Conservation (phyloP, 2,329 filamentous ascomycete species). For the Ploettnerulaceae sp. region DNA sequence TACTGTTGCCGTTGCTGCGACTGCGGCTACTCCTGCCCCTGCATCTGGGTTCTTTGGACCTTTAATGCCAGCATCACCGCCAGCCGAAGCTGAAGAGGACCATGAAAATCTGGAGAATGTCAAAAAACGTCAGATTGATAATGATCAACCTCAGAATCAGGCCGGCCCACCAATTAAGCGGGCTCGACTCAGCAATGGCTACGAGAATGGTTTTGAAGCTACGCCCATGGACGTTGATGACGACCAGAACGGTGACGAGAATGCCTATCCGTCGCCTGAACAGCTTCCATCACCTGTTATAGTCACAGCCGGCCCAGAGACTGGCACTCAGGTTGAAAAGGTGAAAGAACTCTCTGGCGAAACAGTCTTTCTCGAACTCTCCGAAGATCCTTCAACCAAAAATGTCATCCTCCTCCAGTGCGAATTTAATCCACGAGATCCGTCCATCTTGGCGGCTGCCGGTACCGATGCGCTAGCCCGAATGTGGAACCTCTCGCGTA, state of each 20-base stretch:
- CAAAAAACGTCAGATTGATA: slow-evolving; percentile 32
- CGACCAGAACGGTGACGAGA: slow-evolving; percentile 43
- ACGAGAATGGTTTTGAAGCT: slow-evolving; percentile 48
- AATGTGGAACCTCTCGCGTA: slow-evolving; percentile 59
- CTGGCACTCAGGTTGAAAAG: slow-evolving; percentile 61
- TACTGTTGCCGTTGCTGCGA: no score
- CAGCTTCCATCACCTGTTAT: slow-evolving; percentile 47
- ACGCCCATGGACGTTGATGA: slow-evolving; percentile 57
- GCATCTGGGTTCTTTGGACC: slow-evolving; percentile 33
- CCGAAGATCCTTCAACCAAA: slow-evolving; percentile 39
- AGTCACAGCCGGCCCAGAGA: slow-evolving; percentile 57
- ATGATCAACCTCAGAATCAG: slow-evolving; percentile 38
- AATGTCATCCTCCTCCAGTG: slow-evolving; percentile 61
- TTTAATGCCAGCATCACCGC: slow-evolving; percentile 26
- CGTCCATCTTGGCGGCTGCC: slow-evolving; percentile 61
- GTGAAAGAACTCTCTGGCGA: slow-evolving; percentile 54
- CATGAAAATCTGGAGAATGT: slow-evolving; percentile 31
- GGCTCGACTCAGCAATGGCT: slow-evolving; percentile 57
- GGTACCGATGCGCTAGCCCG: slow-evolving; percentile 67
- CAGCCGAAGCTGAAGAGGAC: slow-evolving; percentile 28
- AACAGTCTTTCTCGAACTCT: slow-evolving; percentile 57
- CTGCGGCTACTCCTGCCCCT: no score
- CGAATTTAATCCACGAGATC: slow-evolving; percentile 63
- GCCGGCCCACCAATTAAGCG: slow-evolving; percentile 56
- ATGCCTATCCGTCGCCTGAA: slow-evolving; percentile 60